These are phyloP conservation scores for Knoxdaviesia proteae DNA, from an alignment of 2,329 filamentous ascomycete species.

Conservation along the genomic window DNA sequence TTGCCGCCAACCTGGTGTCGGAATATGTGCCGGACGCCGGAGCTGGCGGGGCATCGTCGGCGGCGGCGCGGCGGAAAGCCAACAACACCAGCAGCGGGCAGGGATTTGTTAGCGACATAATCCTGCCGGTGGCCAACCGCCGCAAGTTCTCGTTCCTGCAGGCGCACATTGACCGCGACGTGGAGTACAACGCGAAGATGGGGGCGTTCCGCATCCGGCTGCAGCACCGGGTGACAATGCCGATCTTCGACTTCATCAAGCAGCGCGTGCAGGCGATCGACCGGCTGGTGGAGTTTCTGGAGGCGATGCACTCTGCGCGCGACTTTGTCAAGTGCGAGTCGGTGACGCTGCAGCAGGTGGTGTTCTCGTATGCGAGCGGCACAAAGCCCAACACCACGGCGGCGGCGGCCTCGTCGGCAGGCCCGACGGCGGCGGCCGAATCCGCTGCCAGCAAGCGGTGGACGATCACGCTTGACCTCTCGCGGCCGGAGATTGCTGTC, in stretches of 20 bases:
- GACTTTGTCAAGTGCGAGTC: conserved; percentile 34
- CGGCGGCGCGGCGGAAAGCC: no score
- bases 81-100: no score
- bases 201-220: conserved; percentile 45
- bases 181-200: conserved; percentile 35
- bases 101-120: no score
- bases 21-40: no score
- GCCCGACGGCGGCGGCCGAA: neutral
- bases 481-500: conserved; percentile 31
- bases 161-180: conserved; percentile 34
- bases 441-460: conserved; percentile 13
- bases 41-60: no score
- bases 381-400: neutral
- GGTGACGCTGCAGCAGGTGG: conserved; percentile 39
- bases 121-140: no score
- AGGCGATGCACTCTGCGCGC: conserved; percentile 36
- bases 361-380: conserved; percentile 42
- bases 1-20: no score
- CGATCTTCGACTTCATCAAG: conserved; percentile 36
- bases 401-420: conserved; percentile 1
- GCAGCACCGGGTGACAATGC: conserved; percentile 33
- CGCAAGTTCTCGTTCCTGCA: conserved; percentile 31
- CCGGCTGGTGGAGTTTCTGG: conserved; percentile 48
- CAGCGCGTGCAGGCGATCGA: conserved; percentile 45
- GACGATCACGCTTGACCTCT: conserved; percentile 38